These are phyloP conservation scores for Carnegiea gigantea DNA, from an alignment of 179 eudicot species.

Conservation along the genomic window DNA sequence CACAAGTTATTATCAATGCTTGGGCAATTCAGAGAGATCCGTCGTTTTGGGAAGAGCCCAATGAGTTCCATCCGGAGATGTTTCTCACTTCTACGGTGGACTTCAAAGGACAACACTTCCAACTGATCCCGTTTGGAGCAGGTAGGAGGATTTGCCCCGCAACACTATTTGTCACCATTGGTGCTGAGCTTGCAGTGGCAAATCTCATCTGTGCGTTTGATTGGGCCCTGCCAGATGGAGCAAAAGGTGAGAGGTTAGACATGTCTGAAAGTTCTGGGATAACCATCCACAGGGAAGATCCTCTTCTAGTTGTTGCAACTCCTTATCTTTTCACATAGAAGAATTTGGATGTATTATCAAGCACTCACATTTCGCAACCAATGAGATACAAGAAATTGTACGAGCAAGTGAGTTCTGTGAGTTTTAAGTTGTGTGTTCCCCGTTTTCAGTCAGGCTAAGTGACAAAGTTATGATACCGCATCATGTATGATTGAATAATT, in stretches of 20 bases:
- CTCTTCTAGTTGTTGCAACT: conserved; percentile 37
- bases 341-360: background rate
- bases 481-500: too few relatives aligned
- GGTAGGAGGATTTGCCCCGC: conserved; percentile 57
- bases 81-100: conserved; percentile 30
- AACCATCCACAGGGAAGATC: conserved; percentile 22
- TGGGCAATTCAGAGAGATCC: conserved; percentile 60
- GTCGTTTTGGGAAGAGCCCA: conserved; percentile 38
- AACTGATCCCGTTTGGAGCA: conserved; percentile 50
- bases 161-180: conserved; percentile 26
- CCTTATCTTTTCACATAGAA: conserved; percentile 8
- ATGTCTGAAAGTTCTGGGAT: conserved; percentile 35
- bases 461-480: too few relatives aligned
- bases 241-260: conserved; percentile 25
- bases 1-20: conserved; percentile 44
- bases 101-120: conserved; percentile 42
- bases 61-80: conserved; percentile 38
- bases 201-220: conserved; percentile 37
- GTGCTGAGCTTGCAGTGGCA: conserved; percentile 30
- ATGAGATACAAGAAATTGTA: background rate
- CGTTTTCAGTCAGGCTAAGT: too few relatives aligned
- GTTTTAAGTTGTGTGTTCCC: too few relatives aligned
- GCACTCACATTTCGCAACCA: background rate
- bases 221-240: conserved; percentile 41
- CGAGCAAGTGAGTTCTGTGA: background rate